Conservation (phyloP, 805 yeast species). For the Candida stauntonica region DNA sequence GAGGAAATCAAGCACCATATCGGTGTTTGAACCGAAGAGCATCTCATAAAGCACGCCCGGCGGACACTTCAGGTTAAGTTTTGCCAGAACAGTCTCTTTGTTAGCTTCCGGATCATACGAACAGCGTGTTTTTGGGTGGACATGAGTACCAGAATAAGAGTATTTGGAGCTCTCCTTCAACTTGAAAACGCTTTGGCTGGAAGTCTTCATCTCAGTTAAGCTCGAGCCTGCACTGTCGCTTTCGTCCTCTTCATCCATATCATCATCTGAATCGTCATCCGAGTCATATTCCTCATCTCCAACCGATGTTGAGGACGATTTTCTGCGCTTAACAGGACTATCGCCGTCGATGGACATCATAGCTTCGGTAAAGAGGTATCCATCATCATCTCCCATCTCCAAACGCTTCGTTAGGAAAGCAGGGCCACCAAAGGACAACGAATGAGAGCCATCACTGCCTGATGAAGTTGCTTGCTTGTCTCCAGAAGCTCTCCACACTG, state of each 20-base stretch:
- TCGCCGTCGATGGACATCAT: conserved; percentile 43
- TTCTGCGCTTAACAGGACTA: conserved; percentile 22
- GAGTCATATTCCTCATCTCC: conserved; percentile 1
- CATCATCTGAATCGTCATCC: conserved; percentile 29
- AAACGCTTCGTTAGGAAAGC: conserved; percentile 19
- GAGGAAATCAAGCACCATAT: conserved; percentile 39
- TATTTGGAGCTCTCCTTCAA: conserved; percentile 38
- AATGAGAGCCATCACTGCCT: not conserved
- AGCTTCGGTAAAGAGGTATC: conserved; percentile 30
- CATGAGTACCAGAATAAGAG: conserved; percentile 57
- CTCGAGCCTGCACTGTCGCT: conserved; percentile 13
- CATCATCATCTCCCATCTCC: conserved; percentile 17
- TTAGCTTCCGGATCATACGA: conserved; percentile 40
- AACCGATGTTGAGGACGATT: conserved; percentile 17
- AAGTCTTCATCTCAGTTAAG: conserved; percentile 8
- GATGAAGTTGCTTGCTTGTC: conserved; percentile 2
- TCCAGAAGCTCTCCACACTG: conserved; percentile 21
- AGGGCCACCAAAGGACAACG: conserved; percentile 10
- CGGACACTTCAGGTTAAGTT: conserved; percentile 59
- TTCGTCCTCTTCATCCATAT: conserved; percentile 24
- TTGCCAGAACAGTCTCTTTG: conserved; percentile 50
- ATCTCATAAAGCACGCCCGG: conserved; percentile 69
- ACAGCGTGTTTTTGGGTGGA: conserved; percentile 54
- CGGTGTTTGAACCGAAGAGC: conserved; percentile 59
- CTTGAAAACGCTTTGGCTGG: conserved; percentile 28